phyloP scores from a whole-genome alignment of 768 basidiomycete genomes.

The Candolleomyces eurysporus region DNA sequence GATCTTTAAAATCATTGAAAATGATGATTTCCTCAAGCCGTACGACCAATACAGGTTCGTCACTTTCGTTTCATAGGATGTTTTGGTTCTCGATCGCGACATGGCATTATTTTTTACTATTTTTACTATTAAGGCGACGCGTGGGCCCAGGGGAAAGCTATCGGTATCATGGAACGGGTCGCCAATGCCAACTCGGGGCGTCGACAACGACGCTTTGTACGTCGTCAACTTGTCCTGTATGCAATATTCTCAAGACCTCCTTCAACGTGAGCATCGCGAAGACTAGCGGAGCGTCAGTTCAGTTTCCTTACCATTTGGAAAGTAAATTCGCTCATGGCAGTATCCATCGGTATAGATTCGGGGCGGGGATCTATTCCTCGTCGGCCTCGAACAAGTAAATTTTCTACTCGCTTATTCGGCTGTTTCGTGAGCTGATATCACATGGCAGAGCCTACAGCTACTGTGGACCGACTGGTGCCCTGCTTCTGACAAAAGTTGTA shows the following conservation, averaged over 20 bases:
- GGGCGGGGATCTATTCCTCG: slow-evolving; percentile 26
- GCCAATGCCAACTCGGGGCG: slow-evolving; percentile 24
- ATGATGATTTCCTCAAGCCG: slow-evolving; percentile 12
- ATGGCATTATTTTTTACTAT: too few relatives aligned
- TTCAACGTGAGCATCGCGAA: slow-evolving; percentile 21
- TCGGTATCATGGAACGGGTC: slow-evolving; percentile 29
- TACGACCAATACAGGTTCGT: slow-evolving; percentile 15
- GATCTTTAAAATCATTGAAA: slow-evolving; percentile 17
- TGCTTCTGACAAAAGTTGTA: slow-evolving; percentile 28
- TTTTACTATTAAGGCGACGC: slow-evolving; percentile 11
- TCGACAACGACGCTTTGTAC: slow-evolving; percentile 23
- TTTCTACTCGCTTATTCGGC: neutral
- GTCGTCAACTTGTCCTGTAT: slow-evolving; percentile 20
- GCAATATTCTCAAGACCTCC: slow-evolving; percentile 28
- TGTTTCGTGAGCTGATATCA: neutral
- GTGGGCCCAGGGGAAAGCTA: slow-evolving; percentile 26
- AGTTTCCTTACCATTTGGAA: neutral
- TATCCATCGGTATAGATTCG: slow-evolving; percentile 18
- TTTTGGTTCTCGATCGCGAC: neutral
- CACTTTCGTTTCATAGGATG: neutral
- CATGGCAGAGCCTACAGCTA: slow-evolving; percentile 20
- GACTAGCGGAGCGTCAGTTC: neutral
- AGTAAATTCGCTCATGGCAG: neutral
- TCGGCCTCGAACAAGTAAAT: slow-evolving; percentile 29
- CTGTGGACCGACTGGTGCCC: slow-evolving; percentile 16